phyloP scores from a whole-genome alignment of 139 green algal genomes.

The Trebouxia sp. region DNA sequence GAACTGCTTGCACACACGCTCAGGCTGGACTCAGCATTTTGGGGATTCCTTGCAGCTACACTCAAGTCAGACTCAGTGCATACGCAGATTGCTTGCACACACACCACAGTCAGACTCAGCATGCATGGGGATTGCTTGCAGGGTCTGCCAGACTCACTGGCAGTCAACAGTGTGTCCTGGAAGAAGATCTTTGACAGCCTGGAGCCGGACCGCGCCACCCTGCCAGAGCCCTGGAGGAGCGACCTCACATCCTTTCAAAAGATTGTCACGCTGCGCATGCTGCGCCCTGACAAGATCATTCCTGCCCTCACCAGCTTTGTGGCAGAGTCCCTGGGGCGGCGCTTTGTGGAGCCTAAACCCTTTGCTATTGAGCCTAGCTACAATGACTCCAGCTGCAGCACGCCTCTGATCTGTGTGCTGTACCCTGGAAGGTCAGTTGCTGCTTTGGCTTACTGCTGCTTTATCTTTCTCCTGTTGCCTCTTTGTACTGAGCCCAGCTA shows the following conservation, averaged over 20 bases:
- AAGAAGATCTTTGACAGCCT: constrained; percentile 43
- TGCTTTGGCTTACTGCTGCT: background rate
- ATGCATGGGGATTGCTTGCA: background rate
- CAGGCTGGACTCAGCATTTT: no score
- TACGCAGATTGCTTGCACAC: no score
- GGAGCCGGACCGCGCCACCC: constrained; percentile 45
- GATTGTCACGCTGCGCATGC: constrained; percentile 61
- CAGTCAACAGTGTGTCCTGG: constrained; percentile 33
- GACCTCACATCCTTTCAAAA: constrained; percentile 68
- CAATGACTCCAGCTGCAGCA: constrained; percentile 63
- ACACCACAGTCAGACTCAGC: no score
- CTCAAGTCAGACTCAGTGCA: no score
- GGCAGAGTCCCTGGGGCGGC: constrained; percentile 57
- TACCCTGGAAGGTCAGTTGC: constrained; percentile 39
- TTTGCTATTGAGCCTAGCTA: constrained; percentile 78
- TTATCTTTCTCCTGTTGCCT: no score
- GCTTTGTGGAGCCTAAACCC: constrained; percentile 78
- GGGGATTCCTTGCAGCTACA: no score
- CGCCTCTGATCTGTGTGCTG: constrained; percentile 81
- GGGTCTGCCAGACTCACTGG: constrained; percentile 35
- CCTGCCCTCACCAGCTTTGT: constrained; percentile 60
- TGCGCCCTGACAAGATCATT: constrained; percentile 68
- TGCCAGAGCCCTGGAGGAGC: constrained; percentile 57
- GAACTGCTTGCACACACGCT: no score
- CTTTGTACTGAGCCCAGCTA: constrained; percentile 77